Evolutionary conservation across 106 monocot genomes (phyloP).

Genomic region (Gastrodia elata): DNA sequence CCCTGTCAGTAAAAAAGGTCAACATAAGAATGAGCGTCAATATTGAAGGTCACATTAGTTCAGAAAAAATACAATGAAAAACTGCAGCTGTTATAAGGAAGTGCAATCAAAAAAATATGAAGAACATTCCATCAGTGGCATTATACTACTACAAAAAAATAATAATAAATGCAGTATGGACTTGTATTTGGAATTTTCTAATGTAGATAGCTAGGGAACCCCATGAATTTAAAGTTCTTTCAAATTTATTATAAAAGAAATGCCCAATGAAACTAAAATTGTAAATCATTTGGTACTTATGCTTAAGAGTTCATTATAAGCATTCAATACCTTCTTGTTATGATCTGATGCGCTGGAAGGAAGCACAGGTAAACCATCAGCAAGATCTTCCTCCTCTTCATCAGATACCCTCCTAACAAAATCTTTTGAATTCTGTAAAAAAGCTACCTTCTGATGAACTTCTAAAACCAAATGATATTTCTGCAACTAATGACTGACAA

Average conservation of each 20-base stretch:
- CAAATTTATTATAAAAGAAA: neutral
- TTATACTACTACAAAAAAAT: neutral
- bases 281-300: neutral
- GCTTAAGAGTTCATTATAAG: neutral
- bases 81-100: too few relatives aligned
- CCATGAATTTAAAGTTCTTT: neutral
- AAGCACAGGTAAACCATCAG: slow-evolving; percentile 5
- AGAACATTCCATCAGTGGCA: neutral
- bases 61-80: neutral
- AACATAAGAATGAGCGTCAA: neutral
- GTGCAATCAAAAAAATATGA: too few relatives aligned
- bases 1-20: neutral
- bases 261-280: neutral
- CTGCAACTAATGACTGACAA: neutral
- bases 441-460: neutral
- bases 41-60: neutral
- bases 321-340: neutral
- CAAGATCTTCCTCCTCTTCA: slow-evolving; percentile 46
- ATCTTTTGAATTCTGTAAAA: slow-evolving; percentile 50
- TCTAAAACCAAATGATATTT: neutral
- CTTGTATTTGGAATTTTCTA: neutral
- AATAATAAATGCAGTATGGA: neutral
- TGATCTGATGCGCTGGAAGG: slow-evolving; percentile 3
- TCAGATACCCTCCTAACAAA: slow-evolving; percentile 55
- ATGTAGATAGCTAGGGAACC: neutral